Base-by-base conservation (phyloP, 225 moss, liverwort and hornwort genomes). In the Ulota crispa region DNA sequence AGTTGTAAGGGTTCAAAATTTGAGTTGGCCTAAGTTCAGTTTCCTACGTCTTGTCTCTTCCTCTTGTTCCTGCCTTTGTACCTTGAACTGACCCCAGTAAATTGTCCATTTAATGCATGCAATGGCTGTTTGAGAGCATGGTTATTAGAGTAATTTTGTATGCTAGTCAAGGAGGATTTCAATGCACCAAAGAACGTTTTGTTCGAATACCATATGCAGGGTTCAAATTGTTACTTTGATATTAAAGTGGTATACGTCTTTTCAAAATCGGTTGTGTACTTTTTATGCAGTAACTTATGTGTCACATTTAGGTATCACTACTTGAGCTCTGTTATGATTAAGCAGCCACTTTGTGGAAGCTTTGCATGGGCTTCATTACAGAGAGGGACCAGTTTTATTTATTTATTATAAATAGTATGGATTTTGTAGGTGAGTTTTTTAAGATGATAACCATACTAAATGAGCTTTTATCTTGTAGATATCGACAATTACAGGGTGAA, bases 401-500 rank as follows among this genome's bases (percentile, higher is more conserved):
- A 5, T 50, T 50, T 50, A 18, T 50, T 18, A 50, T 50, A 50
- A 50, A 50, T 50, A 18, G 32, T 32, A 9, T 32, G 62, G 23
- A 41, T 36, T 68, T 60, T 7, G 1, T 37, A 26, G n/a, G 10
- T 43, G 28, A 21, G 60, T 11, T 50, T 9, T 56, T 53, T 20
- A 81, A 56, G 30, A 12, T 24, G 31, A 30, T 80, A 79, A 72
- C 69, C 13, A 12, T 66, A 21, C 19, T 19, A 31, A 42, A 9
- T 39, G 50, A 78, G 5, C 55, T 64, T 83, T 47, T 71, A 16
- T 60, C 32, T 84, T 74, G 77, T 75, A 92, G 96, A 93, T 78
- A 83, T 94, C 62, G 94, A 94, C 84, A 87, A 87, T 61, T 93
- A 96, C 87, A 82, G 96, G 81, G 80, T 82, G 69, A 91, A 92